Conservation (phyloP, 352 stramenopile genomes). For the Aphanomyces euteiches region DNA sequence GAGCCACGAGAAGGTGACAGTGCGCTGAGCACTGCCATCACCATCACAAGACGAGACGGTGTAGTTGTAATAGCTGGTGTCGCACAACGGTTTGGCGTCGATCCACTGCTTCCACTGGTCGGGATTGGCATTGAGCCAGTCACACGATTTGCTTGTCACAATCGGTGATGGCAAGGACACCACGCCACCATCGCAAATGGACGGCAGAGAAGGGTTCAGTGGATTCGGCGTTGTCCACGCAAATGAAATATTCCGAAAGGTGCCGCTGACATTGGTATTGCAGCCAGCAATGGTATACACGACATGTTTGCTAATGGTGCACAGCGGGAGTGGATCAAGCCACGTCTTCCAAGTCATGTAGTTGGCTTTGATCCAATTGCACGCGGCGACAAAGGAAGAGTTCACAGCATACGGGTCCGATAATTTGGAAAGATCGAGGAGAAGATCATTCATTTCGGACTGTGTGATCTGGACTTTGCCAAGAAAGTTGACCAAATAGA, state of each 20-base stretch:
- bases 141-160: conserved; percentile 43
- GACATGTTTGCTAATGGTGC: conserved; percentile 40
- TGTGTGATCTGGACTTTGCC: conserved; percentile 40
- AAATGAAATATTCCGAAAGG: conserved; percentile 38
- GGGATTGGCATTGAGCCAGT: conserved; percentile 39
- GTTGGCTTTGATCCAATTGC: conserved; percentile 50
- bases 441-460: conserved; percentile 41
- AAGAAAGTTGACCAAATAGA: conserved; percentile 29
- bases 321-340: conserved; percentile 42
- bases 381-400: conserved; percentile 43
- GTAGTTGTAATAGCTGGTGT: conserved; percentile 46
- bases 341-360: conserved; percentile 48
- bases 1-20: conserved; percentile 42
- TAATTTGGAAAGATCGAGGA: conserved; percentile 33
- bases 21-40: conserved; percentile 30
- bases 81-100: conserved; percentile 36
- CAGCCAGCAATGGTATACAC: conserved; percentile 37
- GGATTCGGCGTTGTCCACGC: conserved; percentile 43
- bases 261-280: too few relatives aligned
- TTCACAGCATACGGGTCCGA: conserved; percentile 29
- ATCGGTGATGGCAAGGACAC: conserved; percentile 33
- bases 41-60: background rate
- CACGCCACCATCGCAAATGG: conserved; percentile 44
- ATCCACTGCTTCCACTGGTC: conserved; percentile 41
- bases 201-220: conserved; percentile 37